Evolutionary conservation across 2,329 filamentous ascomycete genomes (phyloP).

Genomic region (Myriosclerotinia duriaeana): DNA sequence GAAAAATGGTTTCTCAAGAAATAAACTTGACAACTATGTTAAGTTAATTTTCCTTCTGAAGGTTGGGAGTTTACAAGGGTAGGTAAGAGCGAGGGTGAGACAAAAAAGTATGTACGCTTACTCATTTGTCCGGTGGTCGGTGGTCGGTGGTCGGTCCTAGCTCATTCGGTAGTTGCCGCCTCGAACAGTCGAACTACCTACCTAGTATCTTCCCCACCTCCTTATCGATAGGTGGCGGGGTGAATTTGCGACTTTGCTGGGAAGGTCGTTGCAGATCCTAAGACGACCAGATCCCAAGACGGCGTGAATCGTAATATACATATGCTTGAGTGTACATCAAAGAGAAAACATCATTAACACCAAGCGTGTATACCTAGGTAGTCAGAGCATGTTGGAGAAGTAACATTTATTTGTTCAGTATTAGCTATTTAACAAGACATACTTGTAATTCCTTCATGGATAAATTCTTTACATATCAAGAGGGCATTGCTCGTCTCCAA

Average conservation of each 20-base stretch:
- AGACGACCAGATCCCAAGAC: neutral
- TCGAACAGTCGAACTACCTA: neutral
- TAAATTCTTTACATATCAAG: constrained; percentile 17
- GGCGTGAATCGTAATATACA: neutral
- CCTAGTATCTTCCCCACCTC: constrained; percentile 2
- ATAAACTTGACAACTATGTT: constrained; percentile 13
- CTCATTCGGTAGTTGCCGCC: constrained; percentile 4
- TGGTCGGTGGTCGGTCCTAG: neutral
- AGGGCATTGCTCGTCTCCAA: constrained; percentile 12
- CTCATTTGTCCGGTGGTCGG: neutral
- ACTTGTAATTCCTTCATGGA: neutral
- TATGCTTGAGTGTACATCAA: neutral
- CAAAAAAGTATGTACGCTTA: neutral
- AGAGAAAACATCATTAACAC: neutral
- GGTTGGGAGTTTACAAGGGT: constrained; percentile 21
- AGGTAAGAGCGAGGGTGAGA: constrained; percentile 21
- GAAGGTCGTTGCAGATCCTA: neutral
- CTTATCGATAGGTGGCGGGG: constrained; percentile 7
- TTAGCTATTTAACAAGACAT: constrained; percentile 6
- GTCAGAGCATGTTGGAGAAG: neutral
- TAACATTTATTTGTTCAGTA: neutral
- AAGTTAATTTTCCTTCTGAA: constrained; percentile 14
- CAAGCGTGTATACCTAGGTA: neutral
- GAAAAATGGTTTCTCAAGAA: neutral
- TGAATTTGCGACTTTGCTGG: constrained; percentile 7